Base-by-base conservation (phyloP, 345 rosid genomes). In the Gossypium rotundifolium region DNA sequence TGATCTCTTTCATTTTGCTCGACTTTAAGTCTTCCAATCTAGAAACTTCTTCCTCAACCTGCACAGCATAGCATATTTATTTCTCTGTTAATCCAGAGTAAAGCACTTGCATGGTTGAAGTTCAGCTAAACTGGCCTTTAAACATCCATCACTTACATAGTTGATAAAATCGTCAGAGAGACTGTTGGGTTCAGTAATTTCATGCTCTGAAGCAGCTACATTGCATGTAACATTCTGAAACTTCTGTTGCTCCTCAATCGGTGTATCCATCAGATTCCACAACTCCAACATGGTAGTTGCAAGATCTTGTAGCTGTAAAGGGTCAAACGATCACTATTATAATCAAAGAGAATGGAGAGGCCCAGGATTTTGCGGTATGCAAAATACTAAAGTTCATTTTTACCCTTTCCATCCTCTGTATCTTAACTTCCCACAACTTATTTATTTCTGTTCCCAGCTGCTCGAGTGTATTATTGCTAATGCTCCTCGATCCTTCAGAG, bases 251-350 rank as follows among this genome's bases (percentile, higher is more conserved):
- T 96, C 99, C 75, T 96, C 98, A 68, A 89, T 59, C 65, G 98
- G 99, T 65, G 98, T 96, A 72, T 96, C 99, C 99, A 96, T 93
- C 90, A 93, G 81, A 81, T 93, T 86, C 98, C 99, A 96, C 66
- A 96, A 87, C 85, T 91, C 95, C 84, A 96, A 79, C 95, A 96
- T 91, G 54, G 92, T 83, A 48, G 93, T 86, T 72, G 97, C 97
- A 68, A 93, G 93, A 81, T 96, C 99, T 91, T 96, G 99, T 59
- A 96, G 97, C 99, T 96, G 86, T 75, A 69, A 79, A 64, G 53
- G 58, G 8, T 71, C 20, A 73, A 78, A 63, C 17, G 16, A 71
- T 84, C 57, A 73, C n/a, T 18, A 22, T 11, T 52, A 29, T 33
- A 33, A 12, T 29, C 73, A 48, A 9, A 53, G 20, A 23, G 46